Conservation (phyloP, 306 rosid species). For the Dicorynia guianensis region DNA sequence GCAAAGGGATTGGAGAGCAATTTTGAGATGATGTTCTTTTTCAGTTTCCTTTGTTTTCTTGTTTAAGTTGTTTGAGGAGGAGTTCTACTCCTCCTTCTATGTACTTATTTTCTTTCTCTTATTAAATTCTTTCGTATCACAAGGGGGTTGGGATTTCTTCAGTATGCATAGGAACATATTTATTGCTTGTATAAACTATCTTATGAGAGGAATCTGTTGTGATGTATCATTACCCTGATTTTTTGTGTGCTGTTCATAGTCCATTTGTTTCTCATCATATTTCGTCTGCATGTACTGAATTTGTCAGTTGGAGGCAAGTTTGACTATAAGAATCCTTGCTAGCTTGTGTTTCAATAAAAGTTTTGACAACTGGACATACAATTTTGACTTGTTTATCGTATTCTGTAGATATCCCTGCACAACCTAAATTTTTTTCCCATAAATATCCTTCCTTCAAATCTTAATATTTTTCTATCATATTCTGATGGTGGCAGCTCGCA, state of each 20-base stretch:
- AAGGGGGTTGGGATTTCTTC: too few species aligned
- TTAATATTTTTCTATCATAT: slow-evolving; percentile 35
- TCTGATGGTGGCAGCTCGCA: slow-evolving; percentile 77
- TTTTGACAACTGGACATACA: slow-evolving; percentile 17
- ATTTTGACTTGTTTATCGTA: slow-evolving; percentile 22
- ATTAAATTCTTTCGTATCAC: too few species aligned
- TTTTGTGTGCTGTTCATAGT: not conserved
- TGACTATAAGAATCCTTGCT: slow-evolving; percentile 8
- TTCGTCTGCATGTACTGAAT: slow-evolving; percentile 31
- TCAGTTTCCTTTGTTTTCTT: too few species aligned
- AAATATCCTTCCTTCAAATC: slow-evolving; percentile 27
- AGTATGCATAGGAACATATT: too few species aligned
- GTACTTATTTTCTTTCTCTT: too few species aligned
- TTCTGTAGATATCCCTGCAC: slow-evolving; percentile 19
- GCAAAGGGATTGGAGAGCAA: too few species aligned
- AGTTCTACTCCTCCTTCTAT: too few species aligned
- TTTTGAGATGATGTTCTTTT: too few species aligned
- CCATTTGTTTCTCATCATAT: not conserved
- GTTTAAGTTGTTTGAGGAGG: too few species aligned
- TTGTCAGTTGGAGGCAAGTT: slow-evolving; percentile 26
- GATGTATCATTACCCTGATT: too few species aligned
- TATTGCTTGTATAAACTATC: too few species aligned
- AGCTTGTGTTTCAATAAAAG: slow-evolving; percentile 15
- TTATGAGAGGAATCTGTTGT: too few species aligned
- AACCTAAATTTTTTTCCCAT: not conserved